A percentile compares a stretch with the other conserved stretches of the same genome.
Evolutionary conservation across 441 rosid species (phyloP).

Genomic region (Populus hybrid): DNA sequence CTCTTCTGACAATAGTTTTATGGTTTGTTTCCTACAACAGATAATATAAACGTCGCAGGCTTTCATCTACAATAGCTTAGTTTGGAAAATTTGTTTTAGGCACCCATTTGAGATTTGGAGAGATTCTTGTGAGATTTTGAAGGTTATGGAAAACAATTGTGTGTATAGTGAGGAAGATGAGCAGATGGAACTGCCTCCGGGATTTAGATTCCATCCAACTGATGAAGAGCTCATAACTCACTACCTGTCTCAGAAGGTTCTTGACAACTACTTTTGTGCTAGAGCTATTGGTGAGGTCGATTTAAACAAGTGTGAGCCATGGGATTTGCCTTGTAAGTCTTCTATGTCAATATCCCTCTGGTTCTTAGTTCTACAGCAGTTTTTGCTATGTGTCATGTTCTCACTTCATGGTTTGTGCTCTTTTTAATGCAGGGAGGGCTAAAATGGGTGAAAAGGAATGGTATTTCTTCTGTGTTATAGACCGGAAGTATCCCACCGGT

Average conservation of each 20-base stretch:
- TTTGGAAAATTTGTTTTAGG: neutral
- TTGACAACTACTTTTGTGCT: conserved; percentile 52
- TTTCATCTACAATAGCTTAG: neutral
- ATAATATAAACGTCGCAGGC: neutral
- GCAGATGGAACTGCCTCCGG: conserved; percentile 78
- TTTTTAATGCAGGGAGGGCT: conserved; percentile 24
- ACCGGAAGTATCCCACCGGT: conserved; percentile 40
- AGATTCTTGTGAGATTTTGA: neutral
- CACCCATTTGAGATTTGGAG: neutral
- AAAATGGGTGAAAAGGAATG: conserved; percentile 43
- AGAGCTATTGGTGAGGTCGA: conserved; percentile 84
- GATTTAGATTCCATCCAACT: conserved; percentile 91
- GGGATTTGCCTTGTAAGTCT: conserved; percentile 68
- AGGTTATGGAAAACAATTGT: conserved; percentile 39
- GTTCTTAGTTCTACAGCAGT: neutral
- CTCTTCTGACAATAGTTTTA: neutral
- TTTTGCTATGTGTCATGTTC: neutral
- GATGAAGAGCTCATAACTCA: conserved; percentile 88
- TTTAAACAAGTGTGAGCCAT: conserved; percentile 92
- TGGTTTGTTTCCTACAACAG: neutral
- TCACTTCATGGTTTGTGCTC: neutral
- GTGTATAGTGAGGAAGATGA: conserved; percentile 42
- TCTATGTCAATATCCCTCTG: neutral
- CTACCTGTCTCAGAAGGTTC: conserved; percentile 68
- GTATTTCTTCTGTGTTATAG: conserved; percentile 39